A percentile compares a stretch with the other conserved stretches of the same genome.
Conservation (phyloP, 805 yeast genomes). For the Spathaspora hagerdaliae region DNA sequence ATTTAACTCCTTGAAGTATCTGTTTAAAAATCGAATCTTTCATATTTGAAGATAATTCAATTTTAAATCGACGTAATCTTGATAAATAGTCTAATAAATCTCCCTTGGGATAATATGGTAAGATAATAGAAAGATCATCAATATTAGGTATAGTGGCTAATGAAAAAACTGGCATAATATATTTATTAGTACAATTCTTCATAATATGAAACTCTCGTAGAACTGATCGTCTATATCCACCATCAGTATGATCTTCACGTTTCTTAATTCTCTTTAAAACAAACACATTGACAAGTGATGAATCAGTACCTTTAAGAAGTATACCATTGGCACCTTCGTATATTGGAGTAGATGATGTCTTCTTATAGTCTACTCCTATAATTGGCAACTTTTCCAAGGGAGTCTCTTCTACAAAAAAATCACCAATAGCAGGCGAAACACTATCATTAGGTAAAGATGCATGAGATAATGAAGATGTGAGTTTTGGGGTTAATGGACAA, state of each 20-base stretch:
- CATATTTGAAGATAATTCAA: conserved; percentile 26
- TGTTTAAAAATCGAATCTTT: conserved; percentile 46
- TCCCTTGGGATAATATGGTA: conserved; percentile 43
- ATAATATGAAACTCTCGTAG: conserved; percentile 28
- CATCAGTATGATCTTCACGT: conserved; percentile 7
- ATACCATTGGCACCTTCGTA: conserved; percentile 43
- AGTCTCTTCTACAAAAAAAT: neutral
- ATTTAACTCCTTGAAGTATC: conserved; percentile 41
- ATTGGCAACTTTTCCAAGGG: conserved; percentile 3
- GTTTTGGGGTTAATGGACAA: too few relatives aligned
- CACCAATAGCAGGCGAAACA: neutral
- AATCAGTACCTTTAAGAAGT: conserved; percentile 27
- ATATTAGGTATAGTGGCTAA: conserved; percentile 14
- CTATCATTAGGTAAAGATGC: neutral
- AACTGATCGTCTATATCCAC: conserved; percentile 18
- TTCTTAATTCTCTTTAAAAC: conserved; percentile 31
- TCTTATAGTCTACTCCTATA: conserved; percentile 22
- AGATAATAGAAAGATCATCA: conserved; percentile 29
- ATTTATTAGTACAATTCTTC: conserved; percentile 22
- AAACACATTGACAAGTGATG: conserved; percentile 13
- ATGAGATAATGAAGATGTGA: neutral
- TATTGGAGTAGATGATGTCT: conserved; percentile 23
- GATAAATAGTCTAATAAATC: conserved; percentile 45
- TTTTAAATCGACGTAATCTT: conserved; percentile 29
- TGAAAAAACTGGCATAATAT: conserved; percentile 26